Evolutionary conservation across 345 rosid species (phyloP), one percentile per base, ranked within the genome.

Genomic region (Sonneratia caseolaris): DNA sequence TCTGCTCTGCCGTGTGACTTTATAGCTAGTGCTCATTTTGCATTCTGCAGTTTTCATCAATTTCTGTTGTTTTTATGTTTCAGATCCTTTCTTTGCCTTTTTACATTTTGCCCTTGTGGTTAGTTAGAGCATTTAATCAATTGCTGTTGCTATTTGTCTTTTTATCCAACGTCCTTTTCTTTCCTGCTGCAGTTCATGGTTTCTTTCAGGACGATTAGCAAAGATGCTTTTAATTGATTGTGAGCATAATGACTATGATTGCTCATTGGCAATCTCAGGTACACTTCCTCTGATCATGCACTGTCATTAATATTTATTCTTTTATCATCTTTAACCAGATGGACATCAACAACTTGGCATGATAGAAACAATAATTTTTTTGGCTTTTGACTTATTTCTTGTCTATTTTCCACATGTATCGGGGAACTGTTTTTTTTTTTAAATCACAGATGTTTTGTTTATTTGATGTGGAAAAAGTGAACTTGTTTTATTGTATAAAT

Each of bases 161-260:
- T 27, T 36, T 72, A 42, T 15, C 11, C 72, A 27, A 22, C 36
- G 7, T 67, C 18, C 43, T 9, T 59, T 66, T 53, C 5, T 70
- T 70, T 67, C 57, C 73, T 71, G 48, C 53, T 88, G 96, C 75
- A 92, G 88, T 48, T 84, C 96, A 32, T 90, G 96, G 95, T 79
- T 90, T 80, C 87, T 91, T 77, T 87, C 97, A 37, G 96, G 97
- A 75, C 90, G 83, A 79, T 81, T 94, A 76, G 93, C 93, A 65
- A 94, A 88, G 80, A 80, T 90, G 93, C 84, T 94, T 73, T 78
- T 86, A 73, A 80, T 94, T 55, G 97, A 94, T 75, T 81, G 85
- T 35, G 96, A 88, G 81, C 88, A 84, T 81, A 91, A 90, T 82
- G 84, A 88, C 75, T 72, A 75, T 79, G 88, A 84, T 77, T 83